Evolutionary conservation across 73 alveolate species (phyloP), one percentile per base, ranked within the genome.

Genomic region (Paramecium tetraurelia): DNA sequence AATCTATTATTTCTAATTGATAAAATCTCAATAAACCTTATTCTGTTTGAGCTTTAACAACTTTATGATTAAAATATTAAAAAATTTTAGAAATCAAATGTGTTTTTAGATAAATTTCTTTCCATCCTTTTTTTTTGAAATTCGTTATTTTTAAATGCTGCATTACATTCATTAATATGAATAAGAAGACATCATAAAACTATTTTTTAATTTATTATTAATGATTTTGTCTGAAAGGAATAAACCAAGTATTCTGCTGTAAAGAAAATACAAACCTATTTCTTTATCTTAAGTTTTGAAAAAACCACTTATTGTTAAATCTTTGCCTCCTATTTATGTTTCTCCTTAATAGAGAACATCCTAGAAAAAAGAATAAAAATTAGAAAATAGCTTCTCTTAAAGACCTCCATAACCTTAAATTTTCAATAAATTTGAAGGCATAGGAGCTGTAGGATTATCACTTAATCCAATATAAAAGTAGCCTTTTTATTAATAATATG

Each of bases 141-240:
- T 53, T 53, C n/a, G 35, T 5, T 53, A 18, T 18, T 18, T 4
- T 4, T 16, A 3, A 18, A 53, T 1, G 31, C 1, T 27, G 21
- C 4, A 16, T 16, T n/a, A 18, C 1, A 50, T 53, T 7, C 11
- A 53, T 18, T 8, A 18, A 53, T 53, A 53, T 3, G 35, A 53
- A 53, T 16, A 5, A 48, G 27, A 48, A 48, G 8, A 53, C 29
- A 53, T n/a, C 33, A n/a, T 21, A 18, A 53, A 53, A 16, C 16
- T 53, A 53, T 16, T 53, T 18, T 53, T 53, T 53, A 53, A n/a
- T 53, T 63, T 63, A 24, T 63, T 29, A 11, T 63, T 63, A 63
- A 59, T 63, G 83, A 24, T 63, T 63, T 63, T 63, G 5, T 63
- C 83, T 10, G 83, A 63, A 63, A 63, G 83, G 44, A 63, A 63